phyloP scores from a whole-genome alignment of 1,284 basidiomycete genomes.

The Meripilus lineatus region DNA sequence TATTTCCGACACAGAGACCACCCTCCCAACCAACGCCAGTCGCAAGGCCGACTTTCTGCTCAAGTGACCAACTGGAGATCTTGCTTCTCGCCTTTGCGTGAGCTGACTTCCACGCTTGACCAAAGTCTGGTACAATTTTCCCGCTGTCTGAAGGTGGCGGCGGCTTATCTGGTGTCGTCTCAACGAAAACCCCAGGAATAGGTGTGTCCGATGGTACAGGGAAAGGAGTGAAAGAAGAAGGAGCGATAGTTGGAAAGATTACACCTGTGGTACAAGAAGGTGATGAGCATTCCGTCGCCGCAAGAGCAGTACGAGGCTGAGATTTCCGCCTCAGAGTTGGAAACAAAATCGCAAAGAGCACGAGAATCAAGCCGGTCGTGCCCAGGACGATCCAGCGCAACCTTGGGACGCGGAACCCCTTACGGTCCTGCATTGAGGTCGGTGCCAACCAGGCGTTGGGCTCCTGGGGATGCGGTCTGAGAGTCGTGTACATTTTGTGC shows the following conservation, averaged over 20 bases:
- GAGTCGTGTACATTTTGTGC: too few relatives aligned
- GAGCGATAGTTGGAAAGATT: constrained; percentile 18
- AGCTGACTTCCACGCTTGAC: constrained; percentile 36
- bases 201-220: constrained; percentile 26
- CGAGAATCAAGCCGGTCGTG: not conserved
- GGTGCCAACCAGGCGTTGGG: too few relatives aligned
- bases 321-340: not conserved
- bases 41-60: constrained; percentile 38
- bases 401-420: too few relatives aligned
- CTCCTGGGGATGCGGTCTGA: too few relatives aligned
- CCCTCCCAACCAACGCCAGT: constrained; percentile 42
- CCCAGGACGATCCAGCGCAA: too few relatives aligned
- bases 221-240: constrained; percentile 26
- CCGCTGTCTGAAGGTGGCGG: constrained; percentile 24
- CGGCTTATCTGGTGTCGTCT: constrained; percentile 23
- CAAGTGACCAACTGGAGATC: constrained; percentile 31
- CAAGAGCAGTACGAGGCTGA: constrained; percentile 8
- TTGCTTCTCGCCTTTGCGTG: constrained; percentile 32
- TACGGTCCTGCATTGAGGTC: too few relatives aligned
- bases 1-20: constrained; percentile 42
- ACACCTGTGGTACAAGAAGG: constrained; percentile 10
- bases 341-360: not conserved
- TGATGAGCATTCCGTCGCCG: constrained; percentile 4
- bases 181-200: constrained; percentile 25
- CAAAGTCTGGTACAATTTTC: constrained; percentile 38